Evolutionary conservation across 257 asterid genomes (phyloP).

Genomic region (Nicotiana tomentosiformis): DNA sequence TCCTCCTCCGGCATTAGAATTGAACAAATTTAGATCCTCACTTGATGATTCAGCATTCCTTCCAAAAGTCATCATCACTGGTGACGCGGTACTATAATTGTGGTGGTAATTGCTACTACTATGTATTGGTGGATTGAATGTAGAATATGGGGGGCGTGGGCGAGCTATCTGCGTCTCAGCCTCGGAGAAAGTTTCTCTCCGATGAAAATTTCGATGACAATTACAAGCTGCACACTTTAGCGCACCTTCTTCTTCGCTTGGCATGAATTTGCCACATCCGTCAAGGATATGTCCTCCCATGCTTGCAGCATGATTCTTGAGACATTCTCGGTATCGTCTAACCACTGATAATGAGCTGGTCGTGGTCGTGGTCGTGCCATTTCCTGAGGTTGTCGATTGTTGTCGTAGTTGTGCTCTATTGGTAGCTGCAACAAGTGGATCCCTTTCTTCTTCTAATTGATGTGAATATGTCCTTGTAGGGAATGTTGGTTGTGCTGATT

Average conservation of each 20-base stretch:
- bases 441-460: neutral
- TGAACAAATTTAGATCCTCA: neutral
- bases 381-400: neutral
- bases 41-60: neutral
- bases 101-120: neutral
- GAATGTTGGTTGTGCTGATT: neutral
- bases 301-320: neutral
- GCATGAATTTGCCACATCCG: constrained; percentile 8
- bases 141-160: neutral
- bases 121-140: neutral
- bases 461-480: neutral
- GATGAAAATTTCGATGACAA: neutral
- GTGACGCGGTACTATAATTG: neutral
- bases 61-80: neutral
- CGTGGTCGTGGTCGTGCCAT: neutral
- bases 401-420: neutral
- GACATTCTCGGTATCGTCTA: neutral
- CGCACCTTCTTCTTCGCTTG: neutral
- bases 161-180: neutral
- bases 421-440: neutral
- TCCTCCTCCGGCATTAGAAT: neutral
- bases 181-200: neutral
- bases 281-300: constrained; percentile 1
- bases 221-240: neutral
- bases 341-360: neutral